Percentiles rank a stretch among this genome's conserved stretches.
These are phyloP conservation scores for Helotiales sp. DNA, from an alignment of 2,329 filamentous ascomycete species.

Conservation along the genomic window DNA sequence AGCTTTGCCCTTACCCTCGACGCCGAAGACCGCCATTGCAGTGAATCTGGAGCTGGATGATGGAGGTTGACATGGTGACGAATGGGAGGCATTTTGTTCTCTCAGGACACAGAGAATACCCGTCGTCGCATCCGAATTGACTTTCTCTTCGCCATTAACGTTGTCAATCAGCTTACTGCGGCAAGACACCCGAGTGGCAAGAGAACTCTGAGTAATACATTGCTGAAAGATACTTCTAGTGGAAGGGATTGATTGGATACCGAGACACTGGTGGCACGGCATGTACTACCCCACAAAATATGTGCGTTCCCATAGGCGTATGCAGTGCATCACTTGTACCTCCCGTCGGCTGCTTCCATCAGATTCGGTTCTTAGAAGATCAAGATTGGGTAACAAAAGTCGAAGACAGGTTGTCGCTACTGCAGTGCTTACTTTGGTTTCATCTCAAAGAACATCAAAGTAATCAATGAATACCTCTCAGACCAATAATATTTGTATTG, in stretches of 20 bases:
- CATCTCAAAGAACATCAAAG: not conserved
- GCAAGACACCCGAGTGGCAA: not conserved
- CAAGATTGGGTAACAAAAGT: not conserved
- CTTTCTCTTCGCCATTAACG: not conserved
- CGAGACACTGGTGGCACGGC: not conserved
- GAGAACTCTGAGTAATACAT: not conserved
- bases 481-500: too few species aligned
- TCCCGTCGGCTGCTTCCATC: not conserved
- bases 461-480: too few species aligned
- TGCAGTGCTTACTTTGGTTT: not conserved
- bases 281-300: not conserved
- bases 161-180: not conserved
- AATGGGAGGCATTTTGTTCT: not conserved
- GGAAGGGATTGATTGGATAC: not conserved
- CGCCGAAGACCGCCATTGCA: not conserved
- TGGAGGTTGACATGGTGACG: not conserved
- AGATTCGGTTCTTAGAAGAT: not conserved
- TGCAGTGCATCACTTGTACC: not conserved
- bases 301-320: not conserved
- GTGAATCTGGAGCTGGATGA: not conserved
- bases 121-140: not conserved
- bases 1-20: not conserved
- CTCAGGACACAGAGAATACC: not conserved
- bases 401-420: not conserved
- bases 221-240: not conserved